Percentiles rank a stretch among this genome's conserved stretches.
phyloP scores from a whole-genome alignment of 2,329 filamentous ascomycete species.

The Calonectria pseudoreteaudii region DNA sequence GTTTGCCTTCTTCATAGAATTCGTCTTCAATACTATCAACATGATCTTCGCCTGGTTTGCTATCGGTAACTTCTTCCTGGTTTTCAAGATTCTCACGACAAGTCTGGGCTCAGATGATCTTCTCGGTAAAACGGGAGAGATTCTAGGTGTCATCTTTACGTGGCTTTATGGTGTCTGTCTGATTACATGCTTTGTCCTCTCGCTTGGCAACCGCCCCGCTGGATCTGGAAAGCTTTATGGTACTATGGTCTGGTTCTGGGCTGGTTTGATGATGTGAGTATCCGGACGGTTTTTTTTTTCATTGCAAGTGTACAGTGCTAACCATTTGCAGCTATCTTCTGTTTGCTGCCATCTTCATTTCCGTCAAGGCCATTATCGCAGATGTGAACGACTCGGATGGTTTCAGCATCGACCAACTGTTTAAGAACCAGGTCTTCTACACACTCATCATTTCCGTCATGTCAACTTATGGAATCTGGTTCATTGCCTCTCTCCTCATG shows the following conservation, averaged over 20 bases:
- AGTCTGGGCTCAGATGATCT: conserved; percentile 79
- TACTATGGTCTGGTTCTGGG: conserved; percentile 99
- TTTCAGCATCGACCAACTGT: conserved; percentile 79
- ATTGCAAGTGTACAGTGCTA: conserved; percentile 28
- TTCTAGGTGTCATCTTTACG: conserved; percentile 91
- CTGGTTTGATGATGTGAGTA: conserved; percentile 87
- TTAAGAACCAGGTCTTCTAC: conserved; percentile 91
- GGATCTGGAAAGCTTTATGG: conserved; percentile 95
- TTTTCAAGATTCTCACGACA: conserved; percentile 95
- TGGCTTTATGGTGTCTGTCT: conserved; percentile 95
- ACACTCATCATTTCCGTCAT: conserved; percentile 92
- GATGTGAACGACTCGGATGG: conserved; percentile 71
- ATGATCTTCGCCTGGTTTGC: conserved; percentile 99
- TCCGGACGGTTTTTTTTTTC: background rate
- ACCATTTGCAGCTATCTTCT: conserved; percentile 76
- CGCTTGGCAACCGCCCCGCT: conserved; percentile 93
- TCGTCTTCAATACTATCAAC: conserved; percentile 92
- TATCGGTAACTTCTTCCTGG: conserved; percentile 98
- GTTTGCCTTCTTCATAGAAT: conserved; percentile 90
- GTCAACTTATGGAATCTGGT: conserved; percentile 93
- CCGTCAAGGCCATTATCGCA: conserved; percentile 83
- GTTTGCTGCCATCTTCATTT: conserved; percentile 95
- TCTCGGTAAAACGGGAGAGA: conserved; percentile 80
- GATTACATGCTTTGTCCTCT: conserved; percentile 93
- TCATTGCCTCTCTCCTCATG: conserved; percentile 92